Base-by-base conservation (phyloP, 208 protist genomes). In the Leptomonas seymouri region DNA sequence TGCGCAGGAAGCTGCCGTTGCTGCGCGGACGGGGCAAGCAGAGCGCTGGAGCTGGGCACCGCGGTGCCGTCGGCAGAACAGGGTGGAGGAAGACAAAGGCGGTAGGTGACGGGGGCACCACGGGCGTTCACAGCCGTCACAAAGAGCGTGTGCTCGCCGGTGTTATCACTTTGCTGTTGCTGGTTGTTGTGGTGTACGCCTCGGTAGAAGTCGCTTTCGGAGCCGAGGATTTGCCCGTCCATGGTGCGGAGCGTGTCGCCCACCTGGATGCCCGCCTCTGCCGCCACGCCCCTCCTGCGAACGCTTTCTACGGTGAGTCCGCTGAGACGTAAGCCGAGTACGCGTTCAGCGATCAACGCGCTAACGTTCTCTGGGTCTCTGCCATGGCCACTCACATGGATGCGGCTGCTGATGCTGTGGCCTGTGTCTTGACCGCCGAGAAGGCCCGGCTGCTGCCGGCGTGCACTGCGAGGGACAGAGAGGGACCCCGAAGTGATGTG, bases 241-340 rank as follows among this genome's bases (percentile, higher is more conserved):
- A 81, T 15, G 4, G 59, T 66, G 64, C 71, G 76, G 21, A 81
- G 44, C 34, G 46, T 59, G 66, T 81, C 76, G 23, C 76, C 76
- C 25, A 61, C 58, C 30, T 70, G 71, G n/a, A 81, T 7, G n/a
- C 62, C 59, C 6, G 76, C 76, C 34, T 67, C 70, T 11, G 71
- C 76, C 25, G 76, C 76, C 11, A 63, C 31, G 45, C 58, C 45
- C 30, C n/a, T 46, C 34, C 23, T 48, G 28, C 59, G 57, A 12
- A 71, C 60, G 14, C 56, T 50, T 4, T 55, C 46, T 21, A 77
- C 64, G 14, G 25, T 50, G 23, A 81, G 41, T 2, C 39, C 39
- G 39, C 65, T 46, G 45, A 81, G 41, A 11, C 49, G 63, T 30
- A 81, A 11, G 12, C 76, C 76, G 16, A 81, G 14, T 14, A 69